Base-by-base conservation (phyloP, 2,329 filamentous ascomycete genomes). In the Clonostachys sp. region DNA sequence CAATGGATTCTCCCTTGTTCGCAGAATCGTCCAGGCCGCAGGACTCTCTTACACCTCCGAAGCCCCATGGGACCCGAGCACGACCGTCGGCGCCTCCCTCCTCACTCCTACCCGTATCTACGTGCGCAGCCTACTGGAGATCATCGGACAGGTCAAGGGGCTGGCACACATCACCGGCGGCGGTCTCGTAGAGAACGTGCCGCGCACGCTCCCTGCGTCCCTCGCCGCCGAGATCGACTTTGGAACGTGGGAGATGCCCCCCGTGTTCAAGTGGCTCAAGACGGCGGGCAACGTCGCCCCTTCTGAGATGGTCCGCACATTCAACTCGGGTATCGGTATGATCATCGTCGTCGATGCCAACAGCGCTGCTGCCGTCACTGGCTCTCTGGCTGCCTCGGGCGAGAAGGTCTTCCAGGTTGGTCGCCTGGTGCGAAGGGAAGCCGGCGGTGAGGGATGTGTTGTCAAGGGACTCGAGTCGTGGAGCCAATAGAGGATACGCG, bases 161-260 rank as follows among this genome's bases (percentile, higher is more conserved):
- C 87, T 97, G 66, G 88, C 94, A 12, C 94, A 99, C 70, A 97
- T 99, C 71, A 99, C 94, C 0, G 94, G 94, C 45, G 94, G 94
- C 51, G 94, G 94, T 12, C 79, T 99, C 17, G 76, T 86, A 16
- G 94, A 99, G 70, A 99, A 99, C 66, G 86, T 99, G 24, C 94
- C 94, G 33, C 85, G 94, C 54, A 95, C 95, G 87, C 77, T 99
- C 16, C 94, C 94, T 2, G 67, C 78, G 34, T 74, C 84, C 42
- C 80, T 99, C 6, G 80, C 87, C 2, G 92, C 91, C 3, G 82
- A 90, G 62, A 83, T 99, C 47, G 87, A 96, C 58, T 87, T 87
- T 42, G 72, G 75, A 40, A 70, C 80, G 2, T 99, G 91, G 90
- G 65, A 81, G 24, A 76, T 91, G 41, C 90, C 88, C 0, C 71